These are phyloP conservation scores for Cystobasidium tubakii DNA, from an alignment of 768 basidiomycete species.

Conservation along the genomic window DNA sequence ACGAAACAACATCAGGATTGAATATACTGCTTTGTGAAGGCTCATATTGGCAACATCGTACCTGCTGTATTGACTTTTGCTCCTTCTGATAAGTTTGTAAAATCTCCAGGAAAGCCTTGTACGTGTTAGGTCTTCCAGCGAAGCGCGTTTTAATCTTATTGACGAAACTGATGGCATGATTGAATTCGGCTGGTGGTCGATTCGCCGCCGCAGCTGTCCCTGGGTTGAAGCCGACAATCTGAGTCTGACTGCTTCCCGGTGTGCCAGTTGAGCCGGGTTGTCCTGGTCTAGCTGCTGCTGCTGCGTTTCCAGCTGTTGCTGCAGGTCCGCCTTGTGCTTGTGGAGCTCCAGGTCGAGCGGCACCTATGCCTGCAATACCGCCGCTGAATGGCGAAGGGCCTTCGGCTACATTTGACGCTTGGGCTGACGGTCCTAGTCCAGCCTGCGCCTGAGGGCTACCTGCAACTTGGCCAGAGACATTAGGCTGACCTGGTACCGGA, in stretches of 20 bases:
- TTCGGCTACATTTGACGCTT: not conserved
- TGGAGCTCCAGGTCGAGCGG: conserved; percentile 1
- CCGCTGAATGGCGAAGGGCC: conserved; percentile 13
- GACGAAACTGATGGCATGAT: conserved; percentile 94
- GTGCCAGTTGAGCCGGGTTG: not conserved
- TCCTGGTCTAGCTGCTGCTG: not conserved
- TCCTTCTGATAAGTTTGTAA: conserved; percentile 56
- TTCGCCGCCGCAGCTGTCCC: conserved; percentile 16
- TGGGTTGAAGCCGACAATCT: not conserved
- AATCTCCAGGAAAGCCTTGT: conserved; percentile 54
- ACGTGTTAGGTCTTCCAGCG: conserved; percentile 73
- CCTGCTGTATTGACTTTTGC: conserved; percentile 56
- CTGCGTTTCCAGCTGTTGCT: conserved; percentile 10
- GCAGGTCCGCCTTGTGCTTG: not conserved
- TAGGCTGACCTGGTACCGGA: not conserved
- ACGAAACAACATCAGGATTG: not conserved
- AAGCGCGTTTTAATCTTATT: conserved; percentile 97
- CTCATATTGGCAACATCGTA: conserved; percentile 48
- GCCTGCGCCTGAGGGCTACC: not conserved
- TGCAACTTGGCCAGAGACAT: not conserved
- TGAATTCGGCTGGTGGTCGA: conserved; percentile 46
- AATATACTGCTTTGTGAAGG: not conserved
- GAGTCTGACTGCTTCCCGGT: not conserved
- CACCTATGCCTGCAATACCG: conserved; percentile 1
- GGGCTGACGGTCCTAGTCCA: not conserved